These are phyloP conservation scores for Eucalyptus urophylla DNA, from an alignment of 345 rosid species.

Conservation along the genomic window DNA sequence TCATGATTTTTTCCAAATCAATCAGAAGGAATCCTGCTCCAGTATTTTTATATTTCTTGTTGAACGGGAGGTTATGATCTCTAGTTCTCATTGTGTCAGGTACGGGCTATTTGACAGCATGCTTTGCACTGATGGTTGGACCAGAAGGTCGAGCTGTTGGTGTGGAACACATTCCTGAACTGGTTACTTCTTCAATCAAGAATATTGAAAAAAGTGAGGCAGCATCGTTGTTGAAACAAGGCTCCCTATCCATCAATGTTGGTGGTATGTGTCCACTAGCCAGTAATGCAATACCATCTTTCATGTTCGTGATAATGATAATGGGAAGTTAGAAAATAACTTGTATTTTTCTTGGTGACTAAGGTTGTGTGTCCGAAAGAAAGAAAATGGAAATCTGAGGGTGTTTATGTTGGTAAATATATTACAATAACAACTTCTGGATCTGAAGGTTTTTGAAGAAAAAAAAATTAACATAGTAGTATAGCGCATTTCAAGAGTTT, in stretches of 20 bases:
- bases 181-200: slow-evolving; percentile 53
- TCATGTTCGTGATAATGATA: not conserved
- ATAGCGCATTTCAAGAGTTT: not conserved
- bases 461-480: not conserved
- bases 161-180: slow-evolving; percentile 85
- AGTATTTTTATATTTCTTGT: not conserved
- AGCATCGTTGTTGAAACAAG: slow-evolving; percentile 56
- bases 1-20: not conserved
- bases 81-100: slow-evolving; percentile 20
- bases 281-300: not conserved
- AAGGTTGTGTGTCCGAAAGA: not conserved
- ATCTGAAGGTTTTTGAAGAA: not conserved
- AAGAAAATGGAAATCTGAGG: not conserved
- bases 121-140: slow-evolving; percentile 94
- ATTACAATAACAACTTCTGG: not conserved
- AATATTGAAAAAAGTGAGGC: slow-evolving; percentile 65
- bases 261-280: slow-evolving; percentile 47
- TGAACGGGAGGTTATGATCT: not conserved
- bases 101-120: slow-evolving; percentile 88
- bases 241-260: slow-evolving; percentile 63
- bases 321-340: not conserved
- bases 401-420: not conserved
- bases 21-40: not conserved
- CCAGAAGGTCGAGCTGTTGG: slow-evolving; percentile 77
- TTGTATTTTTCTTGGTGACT: not conserved